These are phyloP conservation scores for Breynia disticha DNA, from an alignment of 441 rosid genomes.

Conservation along the genomic window DNA sequence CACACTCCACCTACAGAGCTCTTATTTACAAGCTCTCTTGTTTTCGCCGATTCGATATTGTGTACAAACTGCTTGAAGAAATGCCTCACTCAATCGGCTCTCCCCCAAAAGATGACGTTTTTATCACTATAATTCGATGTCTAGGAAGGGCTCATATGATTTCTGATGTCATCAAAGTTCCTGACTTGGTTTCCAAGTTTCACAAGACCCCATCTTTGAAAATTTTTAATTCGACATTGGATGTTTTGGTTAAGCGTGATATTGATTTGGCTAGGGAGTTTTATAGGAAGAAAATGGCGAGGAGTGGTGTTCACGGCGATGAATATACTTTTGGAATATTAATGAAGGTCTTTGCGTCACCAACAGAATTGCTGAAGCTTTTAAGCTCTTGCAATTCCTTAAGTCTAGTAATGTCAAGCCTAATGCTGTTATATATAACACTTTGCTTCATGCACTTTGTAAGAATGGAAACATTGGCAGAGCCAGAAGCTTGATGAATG, in stretches of 20 bases:
- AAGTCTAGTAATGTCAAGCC: slow-evolving; percentile 44
- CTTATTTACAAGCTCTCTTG: slow-evolving; percentile 44
- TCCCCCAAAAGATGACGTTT: slow-evolving; percentile 59
- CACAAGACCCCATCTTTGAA: slow-evolving; percentile 49
- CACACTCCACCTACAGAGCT: slow-evolving; percentile 77
- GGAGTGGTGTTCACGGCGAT: slow-evolving; percentile 55
- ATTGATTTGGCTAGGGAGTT: slow-evolving; percentile 74
- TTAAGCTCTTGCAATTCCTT: slow-evolving; percentile 69
- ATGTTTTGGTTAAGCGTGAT: slow-evolving; percentile 71
- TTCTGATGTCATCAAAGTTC: slow-evolving; percentile 37
- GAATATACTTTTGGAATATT: slow-evolving; percentile 75
- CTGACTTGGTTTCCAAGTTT: slow-evolving; percentile 44
- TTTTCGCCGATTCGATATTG: slow-evolving; percentile 52
- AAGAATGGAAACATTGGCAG: slow-evolving; percentile 74
- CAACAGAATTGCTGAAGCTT: slow-evolving; percentile 68
- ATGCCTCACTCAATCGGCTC: slow-evolving; percentile 55
- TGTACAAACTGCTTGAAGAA: slow-evolving; percentile 77
- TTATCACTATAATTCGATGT: slow-evolving; percentile 55
- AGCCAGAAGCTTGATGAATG: slow-evolving; percentile 73
- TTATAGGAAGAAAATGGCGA: slow-evolving; percentile 68
- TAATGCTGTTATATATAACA: slow-evolving; percentile 57
- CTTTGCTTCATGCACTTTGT: slow-evolving; percentile 62
- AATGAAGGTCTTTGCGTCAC: slow-evolving; percentile 87
- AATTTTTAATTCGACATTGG: slow-evolving; percentile 55
- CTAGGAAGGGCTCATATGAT: slow-evolving; percentile 54